Evolutionary conservation across 768 basidiomycete species (phyloP), one percentile per base, ranked within the genome.

Genomic region (Rhodosporidiobolus odoratus): DNA sequence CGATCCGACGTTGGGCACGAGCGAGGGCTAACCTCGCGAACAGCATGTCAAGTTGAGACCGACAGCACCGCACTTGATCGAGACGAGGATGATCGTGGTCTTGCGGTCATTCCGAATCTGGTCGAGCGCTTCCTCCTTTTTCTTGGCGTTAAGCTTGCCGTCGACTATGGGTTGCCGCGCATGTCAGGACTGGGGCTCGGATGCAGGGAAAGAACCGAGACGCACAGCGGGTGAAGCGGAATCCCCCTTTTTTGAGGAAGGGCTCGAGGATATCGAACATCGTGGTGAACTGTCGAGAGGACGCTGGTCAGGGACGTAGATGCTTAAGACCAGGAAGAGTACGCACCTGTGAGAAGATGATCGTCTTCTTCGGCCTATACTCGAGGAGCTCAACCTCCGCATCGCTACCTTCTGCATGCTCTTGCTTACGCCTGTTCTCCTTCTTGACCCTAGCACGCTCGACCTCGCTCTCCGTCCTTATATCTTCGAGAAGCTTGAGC

Each of bases 31-130:
- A 45, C 43, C 93, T 73, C 95, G 91, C 79, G 93, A 95, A 80
- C 94, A 97, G 45, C 87, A 88, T 0, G 92, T 92, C 76, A 97
- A 27, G 62, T 97, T 96, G 54, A 97, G 85, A 54, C 92, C 92
- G 87, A 73, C 66, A 30, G 66, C 53, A 30, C 62, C 71, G 35
- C 65, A 43, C 38, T 66, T 54, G 61, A 50, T 35, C 63, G 66
- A 68, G 72, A 98, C 93, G 72, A 99, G 81, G 70, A 98, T 96
- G 52, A 95, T 87, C 40, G 84, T 84, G 17, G 84, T 86, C 23
- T 75, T 82, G 35, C 79, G 79, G 78, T 84, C 85, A 25, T 73
- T 85, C 76, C 84, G 86, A 79, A 99, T 92, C 74, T 84, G 85
- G 43, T 86, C 82, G 52, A 98, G 79, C 7, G 90, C 84, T 23